Conservation (phyloP, 192 early-diverging fungal genomes). For the Coemansia asiatica region DNA sequence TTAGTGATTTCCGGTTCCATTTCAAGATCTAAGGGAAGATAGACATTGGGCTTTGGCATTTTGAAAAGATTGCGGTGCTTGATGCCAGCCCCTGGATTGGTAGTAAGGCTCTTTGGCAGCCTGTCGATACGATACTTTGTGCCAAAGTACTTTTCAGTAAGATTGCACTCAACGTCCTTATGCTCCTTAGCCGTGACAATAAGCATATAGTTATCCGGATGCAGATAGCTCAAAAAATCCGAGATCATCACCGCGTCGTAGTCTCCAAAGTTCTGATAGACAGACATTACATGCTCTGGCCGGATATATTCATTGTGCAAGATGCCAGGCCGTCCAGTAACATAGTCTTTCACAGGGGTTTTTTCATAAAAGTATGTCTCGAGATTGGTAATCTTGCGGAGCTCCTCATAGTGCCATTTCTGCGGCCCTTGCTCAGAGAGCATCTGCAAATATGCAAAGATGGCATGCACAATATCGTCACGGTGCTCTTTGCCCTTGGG, state of each 20-base stretch:
- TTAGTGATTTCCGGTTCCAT: slow-evolving; percentile 43
- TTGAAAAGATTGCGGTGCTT: slow-evolving; percentile 35
- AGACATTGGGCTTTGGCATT: slow-evolving; percentile 69
- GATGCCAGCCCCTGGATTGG: background rate
- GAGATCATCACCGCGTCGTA: background rate
- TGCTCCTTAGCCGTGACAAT: background rate
- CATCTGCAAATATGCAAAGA: slow-evolving; percentile 34
- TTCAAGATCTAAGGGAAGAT: slow-evolving; percentile 73
- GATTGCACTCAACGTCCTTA: background rate
- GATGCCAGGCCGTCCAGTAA: background rate
- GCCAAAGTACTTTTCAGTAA: background rate
- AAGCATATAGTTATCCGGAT: slow-evolving; percentile 1
- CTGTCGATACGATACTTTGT: slow-evolving; percentile 1
- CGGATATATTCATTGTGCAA: slow-evolving; percentile 60
- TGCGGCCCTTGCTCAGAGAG: slow-evolving; percentile 4
- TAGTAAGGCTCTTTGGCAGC: background rate
- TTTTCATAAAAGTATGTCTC: slow-evolving; percentile 67
- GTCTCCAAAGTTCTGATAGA: background rate
- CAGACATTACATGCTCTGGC: slow-evolving; percentile 12
- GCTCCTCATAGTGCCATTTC: slow-evolving; percentile 30
- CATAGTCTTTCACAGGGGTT: slow-evolving; percentile 49
- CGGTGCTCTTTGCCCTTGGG: slow-evolving; percentile 16
- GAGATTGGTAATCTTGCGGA: slow-evolving; percentile 37
- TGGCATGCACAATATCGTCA: slow-evolving; percentile 14
- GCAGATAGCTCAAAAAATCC: background rate